Base-by-base conservation (phyloP, 2,329 filamentous ascomycete species). In the Neurospora crassa region DNA sequence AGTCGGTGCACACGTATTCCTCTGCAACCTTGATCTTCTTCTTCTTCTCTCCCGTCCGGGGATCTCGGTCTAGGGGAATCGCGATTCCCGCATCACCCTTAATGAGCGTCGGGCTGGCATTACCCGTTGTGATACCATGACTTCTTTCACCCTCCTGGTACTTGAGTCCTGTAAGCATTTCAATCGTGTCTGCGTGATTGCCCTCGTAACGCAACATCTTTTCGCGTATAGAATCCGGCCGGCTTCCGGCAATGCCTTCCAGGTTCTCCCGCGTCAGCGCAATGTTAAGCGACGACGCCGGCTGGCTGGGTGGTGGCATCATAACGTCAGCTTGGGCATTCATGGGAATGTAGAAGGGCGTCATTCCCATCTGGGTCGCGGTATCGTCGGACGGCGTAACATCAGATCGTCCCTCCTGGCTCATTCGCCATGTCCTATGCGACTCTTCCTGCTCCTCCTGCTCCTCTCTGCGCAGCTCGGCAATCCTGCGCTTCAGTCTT, bases 1-100 rank as follows among this genome's bases (percentile, higher is more conserved):
- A 98, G 80, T 97, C 95, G 1, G 93, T 95, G 81, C 95, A 98
- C 45, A 97, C 93, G 79, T 97, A 97, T 84, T 97, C 94, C 78
- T 97, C 89, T 1, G 87, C 86, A 34, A 89, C 86, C 79, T 97
- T 97, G 67, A 93, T 84, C 80, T 97, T 97, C 84, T 92, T 92
- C 84, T 96, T 96, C 81, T 97, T 94, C 73, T 93, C 91, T 0
- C 88, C 90, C 14, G 86, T 86, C 68, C 91, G 84, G 16, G 87
- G 86, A 72, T 96, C 93, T 74, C 93, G 89, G 74, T 97, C 93
- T 42, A 92, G 82, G 0, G 93, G 89, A 69, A 96, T 96, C 8
- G 92, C 91, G 73, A 97, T 95, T 68, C 94, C 94, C 10, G 89
- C 93, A 79, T 97, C 93, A 69, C 93, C 94, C 75, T 92, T 89